These are phyloP conservation scores for Discostella pseudostelligera DNA, from an alignment of 108 stramenopile species.

Conservation along the genomic window DNA sequence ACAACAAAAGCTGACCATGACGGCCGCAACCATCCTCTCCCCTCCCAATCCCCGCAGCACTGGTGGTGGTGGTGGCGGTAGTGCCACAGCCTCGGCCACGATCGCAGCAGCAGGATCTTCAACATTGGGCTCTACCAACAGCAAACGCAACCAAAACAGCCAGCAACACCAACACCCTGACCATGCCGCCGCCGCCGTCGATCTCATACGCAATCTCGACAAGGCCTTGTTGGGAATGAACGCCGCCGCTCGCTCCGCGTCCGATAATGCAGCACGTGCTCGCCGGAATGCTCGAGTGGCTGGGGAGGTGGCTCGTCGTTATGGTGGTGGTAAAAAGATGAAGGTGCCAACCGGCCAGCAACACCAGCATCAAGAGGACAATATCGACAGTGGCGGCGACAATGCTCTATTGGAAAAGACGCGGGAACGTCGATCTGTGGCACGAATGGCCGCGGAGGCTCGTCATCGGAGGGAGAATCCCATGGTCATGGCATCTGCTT, in stretches of 20 bases:
- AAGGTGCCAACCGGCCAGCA: not conserved
- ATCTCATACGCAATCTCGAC: slow-evolving; percentile 71
- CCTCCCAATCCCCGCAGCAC: too few relatives aligned
- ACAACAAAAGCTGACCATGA: too few relatives aligned
- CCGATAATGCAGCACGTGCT: slow-evolving; percentile 67
- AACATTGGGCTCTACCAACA: too few relatives aligned
- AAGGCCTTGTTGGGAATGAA: slow-evolving; percentile 58
- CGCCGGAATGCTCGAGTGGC: slow-evolving; percentile 69
- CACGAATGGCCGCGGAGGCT: slow-evolving; percentile 37
- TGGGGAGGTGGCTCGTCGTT: slow-evolving; percentile 69
- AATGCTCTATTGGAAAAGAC: slow-evolving; percentile 25
- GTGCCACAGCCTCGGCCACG: too few relatives aligned
- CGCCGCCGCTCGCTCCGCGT: slow-evolving; percentile 47
- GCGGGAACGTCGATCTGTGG: slow-evolving; percentile 24
- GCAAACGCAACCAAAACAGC: too few relatives aligned
- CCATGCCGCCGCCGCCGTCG: slow-evolving; percentile 53
- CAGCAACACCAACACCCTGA: not conserved
- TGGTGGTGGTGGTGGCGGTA: too few relatives aligned
- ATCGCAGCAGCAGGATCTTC: too few relatives aligned
- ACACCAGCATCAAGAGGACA: too few relatives aligned
- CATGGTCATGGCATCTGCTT: not conserved
- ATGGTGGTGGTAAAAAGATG: slow-evolving; percentile 1
- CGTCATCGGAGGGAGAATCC: slow-evolving; percentile 33
- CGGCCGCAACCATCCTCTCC: too few relatives aligned
- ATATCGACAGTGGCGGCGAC: slow-evolving; percentile 1